These are phyloP conservation scores for Hymenoscyphus fraxineus DNA, from an alignment of 2,329 filamentous ascomycete genomes.

Conservation along the genomic window DNA sequence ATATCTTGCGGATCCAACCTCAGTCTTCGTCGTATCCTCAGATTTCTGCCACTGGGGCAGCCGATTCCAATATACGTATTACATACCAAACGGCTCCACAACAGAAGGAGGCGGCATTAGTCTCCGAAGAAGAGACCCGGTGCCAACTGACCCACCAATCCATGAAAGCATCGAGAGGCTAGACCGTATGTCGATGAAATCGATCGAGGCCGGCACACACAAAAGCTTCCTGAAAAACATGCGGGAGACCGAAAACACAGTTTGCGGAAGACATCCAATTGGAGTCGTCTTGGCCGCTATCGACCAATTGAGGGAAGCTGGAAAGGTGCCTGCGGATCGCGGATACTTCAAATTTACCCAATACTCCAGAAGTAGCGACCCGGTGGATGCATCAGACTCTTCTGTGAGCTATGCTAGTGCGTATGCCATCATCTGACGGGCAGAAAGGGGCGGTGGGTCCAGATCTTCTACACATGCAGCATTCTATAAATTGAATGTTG, in stretches of 20 bases:
- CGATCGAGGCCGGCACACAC: constrained; percentile 74
- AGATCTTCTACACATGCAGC: constrained; percentile 1
- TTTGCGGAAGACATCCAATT: constrained; percentile 93
- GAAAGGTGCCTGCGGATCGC: constrained; percentile 36
- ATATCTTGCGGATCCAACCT: constrained; percentile 71
- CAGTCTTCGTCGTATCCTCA: constrained; percentile 83
- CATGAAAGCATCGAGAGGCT: constrained; percentile 80
- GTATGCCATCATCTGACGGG: constrained; percentile 62
- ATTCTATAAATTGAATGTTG: neutral
- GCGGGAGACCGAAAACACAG: constrained; percentile 75
- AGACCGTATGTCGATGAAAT: constrained; percentile 79
- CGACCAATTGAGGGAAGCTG: constrained; percentile 52
- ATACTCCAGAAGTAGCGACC: constrained; percentile 83
- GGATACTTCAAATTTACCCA: constrained; percentile 65
- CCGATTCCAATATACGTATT: constrained; percentile 80
- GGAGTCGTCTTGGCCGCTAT: constrained; percentile 87
- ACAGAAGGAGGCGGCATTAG: constrained; percentile 37
- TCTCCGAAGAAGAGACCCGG: constrained; percentile 32
- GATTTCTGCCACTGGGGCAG: constrained; percentile 97
- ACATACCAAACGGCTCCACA: constrained; percentile 51
- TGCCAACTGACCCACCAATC: constrained; percentile 51
- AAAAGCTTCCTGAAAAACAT: constrained; percentile 66
- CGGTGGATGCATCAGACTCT: constrained; percentile 63
- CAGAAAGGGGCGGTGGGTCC: neutral
- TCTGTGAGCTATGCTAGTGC: constrained; percentile 96